Conservation (phyloP, 257 asterid species). For the Nyctanthes arbortristis region DNA sequence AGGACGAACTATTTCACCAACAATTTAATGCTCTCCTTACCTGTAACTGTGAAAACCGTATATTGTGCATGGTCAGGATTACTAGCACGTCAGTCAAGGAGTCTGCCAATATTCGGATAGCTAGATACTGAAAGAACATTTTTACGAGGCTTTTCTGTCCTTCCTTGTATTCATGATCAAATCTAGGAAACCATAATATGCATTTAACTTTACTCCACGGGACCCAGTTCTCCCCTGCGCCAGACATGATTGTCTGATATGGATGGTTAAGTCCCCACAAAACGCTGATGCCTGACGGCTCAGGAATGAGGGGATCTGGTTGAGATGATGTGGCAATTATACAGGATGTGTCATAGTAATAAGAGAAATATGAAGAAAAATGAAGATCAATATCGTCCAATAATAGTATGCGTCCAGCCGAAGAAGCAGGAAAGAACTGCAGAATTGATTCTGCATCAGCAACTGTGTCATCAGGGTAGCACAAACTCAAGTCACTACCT, state of each 20-base stretch:
- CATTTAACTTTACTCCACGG: slow-evolving; percentile 77
- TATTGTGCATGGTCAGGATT: slow-evolving; percentile 71
- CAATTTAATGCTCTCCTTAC: slow-evolving; percentile 31
- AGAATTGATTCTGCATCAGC: slow-evolving; percentile 49
- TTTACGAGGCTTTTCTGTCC: slow-evolving; percentile 39
- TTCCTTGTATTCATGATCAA: slow-evolving; percentile 47
- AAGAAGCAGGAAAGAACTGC: slow-evolving; percentile 54
- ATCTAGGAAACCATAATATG: slow-evolving; percentile 80
- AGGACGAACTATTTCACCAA: background rate
- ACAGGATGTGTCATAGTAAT: slow-evolving; percentile 45
- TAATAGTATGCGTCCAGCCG: slow-evolving; percentile 55
- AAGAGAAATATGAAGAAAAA: slow-evolving; percentile 57
- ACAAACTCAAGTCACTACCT: slow-evolving; percentile 33
- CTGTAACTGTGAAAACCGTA: slow-evolving; percentile 82
- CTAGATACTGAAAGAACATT: slow-evolving; percentile 64
- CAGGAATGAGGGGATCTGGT: slow-evolving; percentile 30
- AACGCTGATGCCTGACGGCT: slow-evolving; percentile 52
- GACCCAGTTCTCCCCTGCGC: slow-evolving; percentile 31
- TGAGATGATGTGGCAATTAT: slow-evolving; percentile 66
- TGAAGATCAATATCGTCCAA: slow-evolving; percentile 69
- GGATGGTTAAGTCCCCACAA: slow-evolving; percentile 75
- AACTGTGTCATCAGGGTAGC: slow-evolving; percentile 52
- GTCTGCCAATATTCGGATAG: slow-evolving; percentile 71
- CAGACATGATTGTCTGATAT: slow-evolving; percentile 56
- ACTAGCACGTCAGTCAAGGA: slow-evolving; percentile 51